Evolutionary conservation across 257 asterid species (phyloP).

Genomic region (Knoxia roxburghii): DNA sequence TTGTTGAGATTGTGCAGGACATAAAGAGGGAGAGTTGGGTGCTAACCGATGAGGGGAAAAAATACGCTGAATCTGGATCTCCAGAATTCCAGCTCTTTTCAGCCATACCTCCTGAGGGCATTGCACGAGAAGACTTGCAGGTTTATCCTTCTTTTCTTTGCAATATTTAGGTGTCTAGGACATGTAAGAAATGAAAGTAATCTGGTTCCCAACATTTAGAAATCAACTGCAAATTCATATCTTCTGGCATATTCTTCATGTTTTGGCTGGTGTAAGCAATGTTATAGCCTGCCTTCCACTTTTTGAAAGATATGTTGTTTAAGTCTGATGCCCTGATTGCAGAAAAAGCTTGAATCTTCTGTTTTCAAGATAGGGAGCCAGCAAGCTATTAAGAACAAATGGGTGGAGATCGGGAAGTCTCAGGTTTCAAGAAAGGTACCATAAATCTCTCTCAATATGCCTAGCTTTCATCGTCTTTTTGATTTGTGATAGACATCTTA

Average conservation of each 20-base stretch:
- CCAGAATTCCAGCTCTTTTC: constrained; percentile 77
- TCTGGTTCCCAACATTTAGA: background rate
- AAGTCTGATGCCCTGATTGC: constrained; percentile 27
- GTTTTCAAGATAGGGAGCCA: constrained; percentile 71
- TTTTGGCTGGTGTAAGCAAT: background rate
- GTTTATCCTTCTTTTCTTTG: constrained; percentile 22
- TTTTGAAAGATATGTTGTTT: constrained; percentile 8
- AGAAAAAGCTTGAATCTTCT: constrained; percentile 62
- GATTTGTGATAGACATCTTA: background rate
- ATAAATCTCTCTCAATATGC: background rate
- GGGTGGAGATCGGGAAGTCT: constrained; percentile 80
- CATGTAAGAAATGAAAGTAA: background rate
- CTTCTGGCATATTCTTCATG: background rate
- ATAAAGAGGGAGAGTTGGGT: constrained; percentile 79
- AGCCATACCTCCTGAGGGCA: constrained; percentile 78
- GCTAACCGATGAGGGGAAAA: constrained; percentile 72
- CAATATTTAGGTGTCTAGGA: background rate
- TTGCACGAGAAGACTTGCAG: constrained; percentile 67
- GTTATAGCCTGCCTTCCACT: background rate
- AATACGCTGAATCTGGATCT: constrained; percentile 65
- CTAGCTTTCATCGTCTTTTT: no score
- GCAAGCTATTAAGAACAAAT: constrained; percentile 88
- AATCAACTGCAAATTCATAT: background rate
- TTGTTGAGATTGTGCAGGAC: constrained; percentile 46
- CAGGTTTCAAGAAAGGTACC: constrained; percentile 63